Conservation (phyloP, 176 grass and related monocot genomes). For the Oryza nivara region DNA sequence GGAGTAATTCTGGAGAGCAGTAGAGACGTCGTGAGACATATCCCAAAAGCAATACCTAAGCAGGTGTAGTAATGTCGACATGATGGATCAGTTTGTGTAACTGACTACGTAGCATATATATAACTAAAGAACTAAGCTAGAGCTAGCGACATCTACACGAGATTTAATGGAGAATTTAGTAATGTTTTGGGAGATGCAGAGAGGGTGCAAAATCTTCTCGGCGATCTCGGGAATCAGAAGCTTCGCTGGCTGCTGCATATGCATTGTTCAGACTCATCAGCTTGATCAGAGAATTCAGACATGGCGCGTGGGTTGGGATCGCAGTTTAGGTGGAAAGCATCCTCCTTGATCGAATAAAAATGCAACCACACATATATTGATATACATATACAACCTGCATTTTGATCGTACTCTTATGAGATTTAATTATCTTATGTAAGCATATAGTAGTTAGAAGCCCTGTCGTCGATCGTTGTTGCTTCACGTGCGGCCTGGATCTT, state of each 20-base stretch:
- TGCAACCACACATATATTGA: not conserved
- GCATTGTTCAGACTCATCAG: conserved; percentile 30
- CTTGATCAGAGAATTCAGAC: not conserved
- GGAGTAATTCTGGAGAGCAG: not conserved
- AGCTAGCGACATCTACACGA: conserved; percentile 3
- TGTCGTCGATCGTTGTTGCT: not conserved
- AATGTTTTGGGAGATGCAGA: not conserved
- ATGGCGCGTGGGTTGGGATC: conserved; percentile 45
- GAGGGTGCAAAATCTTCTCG: conserved; percentile 43
- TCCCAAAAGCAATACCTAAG: conserved; percentile 28
- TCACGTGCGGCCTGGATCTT: conserved; percentile 26
- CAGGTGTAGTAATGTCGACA: conserved; percentile 9
- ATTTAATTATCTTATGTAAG: not conserved
- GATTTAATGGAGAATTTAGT: not conserved
- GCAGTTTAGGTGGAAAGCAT: conserved; percentile 48
- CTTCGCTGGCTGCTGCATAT: conserved; percentile 42
- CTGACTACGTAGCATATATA: not conserved
- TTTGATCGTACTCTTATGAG: not conserved
- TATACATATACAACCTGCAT: not conserved
- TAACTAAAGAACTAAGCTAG: not conserved
- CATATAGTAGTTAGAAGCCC: not conserved
- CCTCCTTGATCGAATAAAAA: conserved; percentile 35
- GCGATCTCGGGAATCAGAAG: conserved; percentile 50
- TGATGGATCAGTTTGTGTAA: conserved; percentile 21
- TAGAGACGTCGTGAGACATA: not conserved